phyloP scores from a whole-genome alignment of 2,329 filamentous ascomycete species.

The Alternaria ethzedia region DNA sequence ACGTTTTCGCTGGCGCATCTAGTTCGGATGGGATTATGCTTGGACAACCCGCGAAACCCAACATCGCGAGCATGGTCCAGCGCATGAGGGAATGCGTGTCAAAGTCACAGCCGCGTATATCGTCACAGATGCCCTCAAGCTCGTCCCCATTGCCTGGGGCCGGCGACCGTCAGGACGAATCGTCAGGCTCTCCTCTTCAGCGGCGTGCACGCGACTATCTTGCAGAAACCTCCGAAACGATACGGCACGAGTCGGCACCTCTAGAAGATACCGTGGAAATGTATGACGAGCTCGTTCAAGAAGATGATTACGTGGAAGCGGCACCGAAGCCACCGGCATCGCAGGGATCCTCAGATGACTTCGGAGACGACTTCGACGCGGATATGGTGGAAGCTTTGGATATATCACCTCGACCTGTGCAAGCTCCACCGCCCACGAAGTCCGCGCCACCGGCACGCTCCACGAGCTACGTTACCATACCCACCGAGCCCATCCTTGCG shows the following conservation, averaged over 20 bases:
- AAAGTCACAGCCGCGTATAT: slow-evolving; percentile 25
- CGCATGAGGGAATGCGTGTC: slow-evolving; percentile 55
- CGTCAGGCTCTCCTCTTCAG: slow-evolving; percentile 41
- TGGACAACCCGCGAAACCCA: slow-evolving; percentile 32
- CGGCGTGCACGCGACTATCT: slow-evolving; percentile 28
- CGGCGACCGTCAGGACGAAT: slow-evolving; percentile 21
- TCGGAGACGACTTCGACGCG: slow-evolving; percentile 45
- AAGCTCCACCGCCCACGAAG: background rate
- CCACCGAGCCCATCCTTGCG: slow-evolving; percentile 12
- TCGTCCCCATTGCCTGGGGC: slow-evolving; percentile 55
- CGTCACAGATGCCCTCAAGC: slow-evolving; percentile 50
- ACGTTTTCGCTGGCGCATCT: slow-evolving; percentile 37
- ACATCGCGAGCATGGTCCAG: slow-evolving; percentile 48
- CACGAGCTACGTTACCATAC: slow-evolving; percentile 9
- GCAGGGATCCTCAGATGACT: slow-evolving; percentile 43
- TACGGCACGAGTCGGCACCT: slow-evolving; percentile 9
- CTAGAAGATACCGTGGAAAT: slow-evolving; percentile 5
- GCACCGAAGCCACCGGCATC: slow-evolving; percentile 6
- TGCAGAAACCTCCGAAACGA: slow-evolving; percentile 11
- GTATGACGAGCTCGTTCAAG: slow-evolving; percentile 8
- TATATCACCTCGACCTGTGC: slow-evolving; percentile 17
- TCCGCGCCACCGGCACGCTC: slow-evolving; percentile 4
- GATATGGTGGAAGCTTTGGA: slow-evolving; percentile 45
- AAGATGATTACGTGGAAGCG: slow-evolving; percentile 1
- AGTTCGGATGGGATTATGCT: slow-evolving; percentile 42